Evolutionary conservation across 2,329 filamentous ascomycete species (phyloP), one percentile per base, ranked within the genome.

Genomic region (Chalara sp.): DNA sequence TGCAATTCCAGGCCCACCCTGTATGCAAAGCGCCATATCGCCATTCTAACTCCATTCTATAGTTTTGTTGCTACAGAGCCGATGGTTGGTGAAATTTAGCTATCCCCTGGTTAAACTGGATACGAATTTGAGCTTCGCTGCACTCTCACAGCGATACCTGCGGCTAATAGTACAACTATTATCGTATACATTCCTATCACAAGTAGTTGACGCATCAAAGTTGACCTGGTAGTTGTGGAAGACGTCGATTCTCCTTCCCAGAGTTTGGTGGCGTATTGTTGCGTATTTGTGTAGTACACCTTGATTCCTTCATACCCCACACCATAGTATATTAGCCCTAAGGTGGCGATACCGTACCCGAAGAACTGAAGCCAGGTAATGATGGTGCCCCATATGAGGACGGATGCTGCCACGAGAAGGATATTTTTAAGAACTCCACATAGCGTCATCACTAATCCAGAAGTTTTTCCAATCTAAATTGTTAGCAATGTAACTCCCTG

Each of bases 401-500:
- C 89, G 53, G 86, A 89, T 42, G 86, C 85, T 47, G 76, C 73
- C 51, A 92, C 87, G 43, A 92, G 82, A 63, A 92, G 78, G 52
- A 92, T 87, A 68, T 92, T 87, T 77, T 91, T 92, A 57, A 92
- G 80, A 40, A 91, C 86, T 71, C 87, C 87, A 65, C 86, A 91
- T 35, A 92, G 83, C 33, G 87, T 92, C 65, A 92, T 83, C 58
- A 91, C 84, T 45, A 92, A 82, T 48, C 87, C 87, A 1, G 87
- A 91, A 6, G 87, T 91, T 75, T 86, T 90, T 74, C 87, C 87
- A 66, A 92, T 91, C 86, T 37, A 11, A 28, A 11, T 28, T 44
- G 40, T 43, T 43, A 43, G 8, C 21, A 43, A 4, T 8, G 21
- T 28, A 28, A 12, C 10, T 43, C 10, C 10, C 21, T 43, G 3